These are phyloP conservation scores for Termitomyces sp. DNA, from an alignment of 768 basidiomycete genomes.

Conservation along the genomic window DNA sequence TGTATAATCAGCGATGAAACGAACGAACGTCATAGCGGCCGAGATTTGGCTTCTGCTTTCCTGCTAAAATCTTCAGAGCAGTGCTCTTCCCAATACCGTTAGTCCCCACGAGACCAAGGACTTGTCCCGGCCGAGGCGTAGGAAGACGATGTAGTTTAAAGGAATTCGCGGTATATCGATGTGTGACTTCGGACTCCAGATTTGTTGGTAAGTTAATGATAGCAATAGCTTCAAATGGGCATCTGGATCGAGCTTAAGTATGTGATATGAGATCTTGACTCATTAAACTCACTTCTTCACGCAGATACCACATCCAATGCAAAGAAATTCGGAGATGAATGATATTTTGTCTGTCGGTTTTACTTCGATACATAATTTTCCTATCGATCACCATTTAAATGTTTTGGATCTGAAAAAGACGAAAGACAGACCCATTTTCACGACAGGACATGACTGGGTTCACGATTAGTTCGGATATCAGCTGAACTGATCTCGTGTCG, in stretches of 20 bases:
- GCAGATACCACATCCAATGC: constrained; percentile 99
- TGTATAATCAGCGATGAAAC: neutral
- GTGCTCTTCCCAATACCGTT: constrained; percentile 99
- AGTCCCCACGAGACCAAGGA: constrained; percentile 96
- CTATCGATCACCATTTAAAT: constrained; percentile 30
- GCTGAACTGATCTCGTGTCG: constrained; percentile 6
- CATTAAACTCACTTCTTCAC: constrained; percentile 83
- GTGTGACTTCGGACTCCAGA: constrained; percentile 91
- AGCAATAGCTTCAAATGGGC: constrained; percentile 97
- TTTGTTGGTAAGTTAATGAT: constrained; percentile 99
- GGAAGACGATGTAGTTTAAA: constrained; percentile 99
- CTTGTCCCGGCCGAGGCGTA: constrained; percentile 95
- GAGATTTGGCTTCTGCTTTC: constrained; percentile 96
- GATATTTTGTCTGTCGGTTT: constrained; percentile 95
- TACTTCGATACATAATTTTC: constrained; percentile 98
- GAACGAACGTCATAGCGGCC: constrained; percentile 86
- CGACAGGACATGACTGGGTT: constrained; percentile 21
- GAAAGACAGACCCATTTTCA: constrained; percentile 19
- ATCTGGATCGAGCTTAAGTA: constrained; percentile 43
- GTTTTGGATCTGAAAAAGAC: neutral
- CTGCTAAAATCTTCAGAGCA: constrained; percentile 92
- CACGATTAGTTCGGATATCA: constrained; percentile 12
- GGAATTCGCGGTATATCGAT: constrained; percentile 96
- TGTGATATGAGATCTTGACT: neutral
- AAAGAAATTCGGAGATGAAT: constrained; percentile 97